Conservation (phyloP, 2,329 filamentous ascomycete species). For the Arthroderma uncinatum region DNA sequence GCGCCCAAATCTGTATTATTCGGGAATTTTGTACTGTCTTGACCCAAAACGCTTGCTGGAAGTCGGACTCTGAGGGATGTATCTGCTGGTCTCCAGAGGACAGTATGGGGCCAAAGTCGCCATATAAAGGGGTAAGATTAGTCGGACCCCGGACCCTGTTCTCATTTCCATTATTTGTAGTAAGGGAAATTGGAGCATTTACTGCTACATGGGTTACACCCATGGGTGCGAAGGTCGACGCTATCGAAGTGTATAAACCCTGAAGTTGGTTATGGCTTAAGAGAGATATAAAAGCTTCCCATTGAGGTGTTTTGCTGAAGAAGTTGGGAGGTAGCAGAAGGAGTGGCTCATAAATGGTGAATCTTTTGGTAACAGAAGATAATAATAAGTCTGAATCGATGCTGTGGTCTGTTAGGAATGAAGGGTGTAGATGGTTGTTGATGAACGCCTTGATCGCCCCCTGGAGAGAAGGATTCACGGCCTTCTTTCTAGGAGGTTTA, state of each 20-base stretch:
- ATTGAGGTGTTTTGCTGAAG: slow-evolving; percentile 26
- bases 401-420: slow-evolving; percentile 12
- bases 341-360: slow-evolving; percentile 47
- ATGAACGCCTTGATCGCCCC: slow-evolving; percentile 25
- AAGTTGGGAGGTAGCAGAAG: slow-evolving; percentile 45
- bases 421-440: slow-evolving; percentile 16
- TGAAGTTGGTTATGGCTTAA: slow-evolving; percentile 20
- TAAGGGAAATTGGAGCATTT: slow-evolving; percentile 45
- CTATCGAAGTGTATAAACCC: slow-evolving; percentile 34
- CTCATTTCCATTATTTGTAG: slow-evolving; percentile 30
- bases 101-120: slow-evolving; percentile 55
- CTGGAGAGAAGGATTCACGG: slow-evolving; percentile 22
- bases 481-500: background rate
- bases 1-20: slow-evolving; percentile 76
- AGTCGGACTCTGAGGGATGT: slow-evolving; percentile 41
- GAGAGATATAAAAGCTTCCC: slow-evolving; percentile 21
- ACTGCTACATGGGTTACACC: slow-evolving; percentile 46
- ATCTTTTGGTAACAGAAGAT: slow-evolving; percentile 33
- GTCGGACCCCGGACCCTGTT: slow-evolving; percentile 66
- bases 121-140: slow-evolving; percentile 57
- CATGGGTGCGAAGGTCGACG: slow-evolving; percentile 27
- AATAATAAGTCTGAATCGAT: slow-evolving; percentile 8
- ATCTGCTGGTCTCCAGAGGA: slow-evolving; percentile 13
- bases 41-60: slow-evolving; percentile 65
- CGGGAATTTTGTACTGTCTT: slow-evolving; percentile 63